Base-by-base conservation (phyloP, 2,329 filamentous ascomycete genomes). In the Trichoderma oligosporum region DNA sequence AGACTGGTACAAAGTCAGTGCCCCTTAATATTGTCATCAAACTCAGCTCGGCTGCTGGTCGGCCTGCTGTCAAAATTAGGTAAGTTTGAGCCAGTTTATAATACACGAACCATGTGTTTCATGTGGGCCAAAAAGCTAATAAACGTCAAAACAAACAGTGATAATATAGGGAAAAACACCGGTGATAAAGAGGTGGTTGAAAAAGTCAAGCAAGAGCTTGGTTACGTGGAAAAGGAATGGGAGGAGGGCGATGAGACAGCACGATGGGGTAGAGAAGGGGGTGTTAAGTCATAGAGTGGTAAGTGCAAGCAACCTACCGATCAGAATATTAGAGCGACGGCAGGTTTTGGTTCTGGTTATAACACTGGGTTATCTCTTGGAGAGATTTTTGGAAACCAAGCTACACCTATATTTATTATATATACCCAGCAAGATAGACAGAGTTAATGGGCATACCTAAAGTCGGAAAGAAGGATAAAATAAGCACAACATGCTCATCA, bases 11-110 rank as follows among this genome's bases (percentile, higher is more conserved):
- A 64, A 97, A 97, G 74, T 97, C 92, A 0, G 84, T 86, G 14
- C 94, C 94, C 0, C 76, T 99, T 55, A 99, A 99, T 67, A 99
- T 99, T 66, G 94, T 99, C 64, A 97, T 99, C 75, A 99, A 99
- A 76, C 81, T 99, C 60, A 90, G 89, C 61, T 91, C 89, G 8
- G 94, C 91, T 0, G 83, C 79, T 12, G 92, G 92, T 5, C 83
- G 86, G 45, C 83, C 87, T 0, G 92, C 94, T 2, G 85, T 99
- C 68, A 99, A 99, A 78, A 89, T 99, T 64, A 97, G 74, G 76
- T 75, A 47, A 64, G 70, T 59, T 2, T 7, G 22, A 16, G 8
- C 18, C 20, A 38, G 11, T 3, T 11, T 4, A 4, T 6, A 2
- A 33, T 41, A 14, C n/a, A 45, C 25, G 14, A 35, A 42, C 14